Conservation (phyloP, 495 filamentous ascomycete genomes). For the Bacidia rubella region DNA sequence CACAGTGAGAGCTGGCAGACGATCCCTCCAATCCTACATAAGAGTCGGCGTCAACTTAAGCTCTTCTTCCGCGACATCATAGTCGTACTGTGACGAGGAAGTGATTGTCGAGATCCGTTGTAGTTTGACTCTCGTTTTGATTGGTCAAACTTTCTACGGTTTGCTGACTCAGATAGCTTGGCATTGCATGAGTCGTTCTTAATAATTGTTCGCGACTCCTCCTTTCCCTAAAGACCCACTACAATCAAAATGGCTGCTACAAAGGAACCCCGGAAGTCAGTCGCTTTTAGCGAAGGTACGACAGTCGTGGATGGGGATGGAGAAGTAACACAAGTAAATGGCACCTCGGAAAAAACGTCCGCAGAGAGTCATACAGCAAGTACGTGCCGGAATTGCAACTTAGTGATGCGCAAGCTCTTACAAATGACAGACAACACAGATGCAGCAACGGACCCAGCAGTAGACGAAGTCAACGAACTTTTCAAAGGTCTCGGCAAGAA, state of each 20-base stretch:
- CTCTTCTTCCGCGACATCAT: too few relatives aligned
- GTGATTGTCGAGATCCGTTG: too few relatives aligned
- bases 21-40: neutral
- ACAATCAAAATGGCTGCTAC: conserved; percentile 2
- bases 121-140: too few relatives aligned
- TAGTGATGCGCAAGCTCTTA: conserved; percentile 7
- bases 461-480: conserved; percentile 59
- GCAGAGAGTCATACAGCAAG: conserved; percentile 55
- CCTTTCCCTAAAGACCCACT: neutral
- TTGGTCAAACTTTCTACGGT: too few relatives aligned
- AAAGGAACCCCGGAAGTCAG: conserved; percentile 60
- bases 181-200: neutral
- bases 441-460: conserved; percentile 40
- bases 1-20: neutral
- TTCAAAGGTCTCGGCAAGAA: conserved; percentile 84
- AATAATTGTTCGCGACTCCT: neutral
- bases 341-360: conserved; percentile 49
- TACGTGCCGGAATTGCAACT: conserved; percentile 27
- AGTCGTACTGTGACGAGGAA: too few relatives aligned
- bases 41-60: too few relatives aligned
- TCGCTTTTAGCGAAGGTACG: conserved; percentile 74
- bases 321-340: conserved; percentile 56
- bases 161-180: too few relatives aligned
- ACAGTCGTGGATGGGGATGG: conserved; percentile 78
- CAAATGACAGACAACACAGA: conserved; percentile 19